Base-by-base conservation (phyloP, 1,139 yeast species). In the Hansenula sp. region DNA sequence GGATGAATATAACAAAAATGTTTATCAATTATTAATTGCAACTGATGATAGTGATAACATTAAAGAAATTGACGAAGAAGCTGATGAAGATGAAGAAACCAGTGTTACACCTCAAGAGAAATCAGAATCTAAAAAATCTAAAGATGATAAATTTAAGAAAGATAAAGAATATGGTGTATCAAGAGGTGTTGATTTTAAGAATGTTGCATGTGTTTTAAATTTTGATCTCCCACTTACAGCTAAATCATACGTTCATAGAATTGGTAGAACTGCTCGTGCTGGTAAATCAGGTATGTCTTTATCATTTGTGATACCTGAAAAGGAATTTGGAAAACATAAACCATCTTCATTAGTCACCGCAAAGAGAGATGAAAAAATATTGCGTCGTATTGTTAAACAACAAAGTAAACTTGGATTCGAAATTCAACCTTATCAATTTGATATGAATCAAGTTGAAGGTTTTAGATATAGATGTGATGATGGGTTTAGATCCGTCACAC, bases 191-290 rank as follows among this genome's bases (percentile, higher is more conserved):
- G 99, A 94, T 65, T 94, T 94, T 70, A 82, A 78, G 55, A 90
- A 92, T 56, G 97, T 94, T 47, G 94, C 97, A 16, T 92, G 97
- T 67, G 98, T 94, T 5, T 70, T 94, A 49, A 94, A 94, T 64
- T 94, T 94, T 60, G 99, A 94, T 61, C 70, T 94, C 51, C 98
- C 99, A 33, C 76, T 88, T 3, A 81, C 95, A 6, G 82, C 97
- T 6, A 84, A 84, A 57, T 79, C 96, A 7, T 94, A 94, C 59
- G 82, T 89, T 32, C 99, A 94, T 63, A 78, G 99, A 60, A 77
- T 94, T 36, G 99, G 99, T 39, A 81, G 99, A 69, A 92, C 99
- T 2, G 98, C 98, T 5, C 80, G 99, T 64, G 98, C 96, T 7
- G 96, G 96, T 38, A 88, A 88, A 60, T 73, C 95, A 2, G 99